phyloP scores from a whole-genome alignment of 1,284 basidiomycete species.

The Sporisorium exsertum region DNA sequence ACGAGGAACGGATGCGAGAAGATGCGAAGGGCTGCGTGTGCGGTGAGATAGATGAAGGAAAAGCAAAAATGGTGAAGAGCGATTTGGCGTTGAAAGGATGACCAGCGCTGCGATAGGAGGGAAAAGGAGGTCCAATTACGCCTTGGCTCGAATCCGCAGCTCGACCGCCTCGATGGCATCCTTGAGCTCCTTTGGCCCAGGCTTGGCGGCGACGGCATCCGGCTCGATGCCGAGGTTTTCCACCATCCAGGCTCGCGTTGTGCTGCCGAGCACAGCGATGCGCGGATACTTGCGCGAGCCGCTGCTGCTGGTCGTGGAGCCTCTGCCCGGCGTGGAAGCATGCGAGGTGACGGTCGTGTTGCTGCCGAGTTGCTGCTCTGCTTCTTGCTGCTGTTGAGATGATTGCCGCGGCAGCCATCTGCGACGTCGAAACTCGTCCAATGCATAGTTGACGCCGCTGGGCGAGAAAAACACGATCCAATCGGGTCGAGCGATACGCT shows the following conservation, averaged over 20 bases:
- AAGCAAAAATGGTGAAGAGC: neutral
- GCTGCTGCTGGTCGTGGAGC: conserved; percentile 2
- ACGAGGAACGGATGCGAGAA: neutral
- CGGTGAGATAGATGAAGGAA: neutral
- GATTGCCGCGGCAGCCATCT: conserved; percentile 53
- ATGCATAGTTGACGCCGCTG: conserved; percentile 62
- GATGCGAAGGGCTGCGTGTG: neutral
- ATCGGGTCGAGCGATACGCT: conserved; percentile 49
- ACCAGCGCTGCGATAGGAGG: neutral
- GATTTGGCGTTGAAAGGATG: neutral
- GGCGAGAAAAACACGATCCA: conserved; percentile 69
- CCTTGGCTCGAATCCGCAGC: conserved; percentile 33
- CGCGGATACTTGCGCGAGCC: conserved; percentile 43
- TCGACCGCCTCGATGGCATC: conserved; percentile 61
- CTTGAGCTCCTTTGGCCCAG: conserved; percentile 59
- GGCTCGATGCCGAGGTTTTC: conserved; percentile 55
- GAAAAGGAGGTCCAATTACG: neutral
- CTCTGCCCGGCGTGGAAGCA: neutral
- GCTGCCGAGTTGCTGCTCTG: conserved; percentile 1
- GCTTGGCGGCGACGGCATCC: conserved; percentile 60
- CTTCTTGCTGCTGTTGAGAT: neutral
- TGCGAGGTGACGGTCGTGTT: conserved; percentile 36
- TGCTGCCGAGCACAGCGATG: conserved; percentile 61
- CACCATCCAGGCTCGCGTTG: conserved; percentile 59
- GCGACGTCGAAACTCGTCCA: conserved; percentile 53